Base-by-base conservation (phyloP, 2,329 filamentous ascomycete genomes). In the Ascochyta koolunga region DNA sequence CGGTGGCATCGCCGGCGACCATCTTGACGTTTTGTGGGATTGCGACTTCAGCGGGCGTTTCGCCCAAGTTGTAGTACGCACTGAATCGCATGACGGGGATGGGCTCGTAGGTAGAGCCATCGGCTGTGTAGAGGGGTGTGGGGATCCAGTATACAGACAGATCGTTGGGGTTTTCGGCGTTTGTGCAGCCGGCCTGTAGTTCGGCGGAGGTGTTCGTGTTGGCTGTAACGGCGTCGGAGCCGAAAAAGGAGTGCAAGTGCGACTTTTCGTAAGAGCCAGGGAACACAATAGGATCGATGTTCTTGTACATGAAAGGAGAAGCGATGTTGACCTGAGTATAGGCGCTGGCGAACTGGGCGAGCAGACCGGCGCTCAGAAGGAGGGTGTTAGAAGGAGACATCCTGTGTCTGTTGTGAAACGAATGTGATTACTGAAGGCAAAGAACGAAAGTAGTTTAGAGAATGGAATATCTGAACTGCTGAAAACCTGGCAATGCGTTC, bases 131-230 rank as follows among this genome's bases (percentile, higher is more conserved):
- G 1, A 77, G 71, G 15, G 79, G 68, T 0, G 78, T 80, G 0
- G 78, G 78, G 0, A 75, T 69, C 79, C 77, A 81, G 71, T 81
- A 81, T 4, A 74, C 67, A 0, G 76, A 79, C 1, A 79, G 65
- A 51, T 81, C 79, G 48, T 81, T 81, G 18, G 77, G 75, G 66
- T 81, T 81, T 55, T 79, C 67, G 15, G 70, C 75, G 8, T 72
- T 76, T 9, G 78, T 76, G 70, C 79, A 81, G 8, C 79, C 79
- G 3, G 65, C 59, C 35, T 78, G 77, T 1, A 81, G 70, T 50
- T 71, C 67, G 3, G 68, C 67, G 22, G 70, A 75, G 1, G 71
- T 75, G 8, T 68, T 75, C 11, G 75, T 75, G 54, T 69, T 68
- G 24, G 67, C 68, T 11, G 75, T 77, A 15, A 79, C 69, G 38